Base-by-base conservation (phyloP, 129 eudicot species). In the Tagetes erecta region DNA sequence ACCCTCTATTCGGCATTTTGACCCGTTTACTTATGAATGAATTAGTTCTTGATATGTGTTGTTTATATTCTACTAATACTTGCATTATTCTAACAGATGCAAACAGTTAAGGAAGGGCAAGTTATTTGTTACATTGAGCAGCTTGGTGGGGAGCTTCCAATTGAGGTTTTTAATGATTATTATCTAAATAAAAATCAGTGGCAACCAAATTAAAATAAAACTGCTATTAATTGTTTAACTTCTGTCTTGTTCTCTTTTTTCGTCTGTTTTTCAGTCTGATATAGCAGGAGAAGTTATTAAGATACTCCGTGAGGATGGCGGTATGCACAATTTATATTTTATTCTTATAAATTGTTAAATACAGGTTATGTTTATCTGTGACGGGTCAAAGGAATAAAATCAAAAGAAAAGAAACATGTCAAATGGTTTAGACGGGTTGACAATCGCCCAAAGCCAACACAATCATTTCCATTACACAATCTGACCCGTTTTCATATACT, bases 61-160 rank as follows among this genome's bases (percentile, higher is more conserved):
- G 40, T 9, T 58, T 73, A 13, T 44, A 31, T 57, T 36, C 52
- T 64, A 8, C 41, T 80, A 49, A 72, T 52, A 42, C 36, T 20
- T 79, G 69, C 12, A 12, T 20, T 8, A 52, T 39, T 74, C 8
- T 67, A 72, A 87, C 95, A 93, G 98, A 86, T 81, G 60, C 95
- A 87, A 83, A 70, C n/a, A 40, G 92, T 93, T 8, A 90, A 93
- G 84, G 98, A 93, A 69, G 98, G 98, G 39, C 86, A 93, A 81
- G 95, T 86, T 67, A 60, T 93, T 77, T 93, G 96, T 88, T 93
- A 71, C 83, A 90, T 93, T 30, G 92, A 93, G 64, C 98, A 90
- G 82, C 92, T 93, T 74, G 97, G 95, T 58, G 87, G 95, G 2
- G 82, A 87, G 75, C 57, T 87, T 67, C 92, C 98, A 0, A 76